Evolutionary conservation across 2,329 filamentous ascomycete species (phyloP), one percentile per base, ranked within the genome.

Genomic region (Ascocoryne sarcoides): DNA sequence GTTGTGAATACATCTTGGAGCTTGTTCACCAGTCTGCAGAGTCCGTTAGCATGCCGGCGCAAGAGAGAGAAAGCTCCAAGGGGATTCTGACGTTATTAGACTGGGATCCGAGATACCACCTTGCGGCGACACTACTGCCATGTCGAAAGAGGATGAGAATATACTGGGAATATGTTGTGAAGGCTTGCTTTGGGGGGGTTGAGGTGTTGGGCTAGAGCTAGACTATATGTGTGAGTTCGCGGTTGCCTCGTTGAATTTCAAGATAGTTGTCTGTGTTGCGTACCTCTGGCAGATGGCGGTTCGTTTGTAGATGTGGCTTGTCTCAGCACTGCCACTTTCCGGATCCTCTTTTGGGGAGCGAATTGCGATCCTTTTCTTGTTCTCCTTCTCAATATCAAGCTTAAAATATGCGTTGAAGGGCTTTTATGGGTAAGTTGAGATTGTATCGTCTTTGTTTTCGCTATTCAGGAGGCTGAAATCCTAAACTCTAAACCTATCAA

Each of bases 1-100:
- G 92, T 96, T 48, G 90, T 83, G 63, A 98, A 98, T 55, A 98
- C 92, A 86, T 98, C 92, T 65, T 98, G 92, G 35, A 98, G 81
- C 73, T 94, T 96, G 74, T 98, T 98, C 63, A 98, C 92, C 56
- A 96, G 83, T 60, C 77, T 82, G 55, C 40, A 48, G 39, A 45
- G 36, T 26, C 26, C 44, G 48, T 53, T 43, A 54, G 57, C 49
- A 43, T 36, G 46, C 32, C 36, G 49, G 54, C 51, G 46, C 43
- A 54, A 50, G 45, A 31, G 32, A 39, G 41, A 35, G 37, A 40
- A 37, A 23, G 33, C 41, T 50, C 41, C 7, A 26, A 47, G 44
- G 54, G 47, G 45, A 37, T 45, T 61, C 67, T 47, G 60, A 79
- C 76, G 76, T 77, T 65, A 80, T 80, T 55, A 80, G 72, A 56